Evolutionary conservation across 257 asterid genomes (phyloP), one percentile per base, ranked within the genome.

Genomic region (Prunella vulgaris): DNA sequence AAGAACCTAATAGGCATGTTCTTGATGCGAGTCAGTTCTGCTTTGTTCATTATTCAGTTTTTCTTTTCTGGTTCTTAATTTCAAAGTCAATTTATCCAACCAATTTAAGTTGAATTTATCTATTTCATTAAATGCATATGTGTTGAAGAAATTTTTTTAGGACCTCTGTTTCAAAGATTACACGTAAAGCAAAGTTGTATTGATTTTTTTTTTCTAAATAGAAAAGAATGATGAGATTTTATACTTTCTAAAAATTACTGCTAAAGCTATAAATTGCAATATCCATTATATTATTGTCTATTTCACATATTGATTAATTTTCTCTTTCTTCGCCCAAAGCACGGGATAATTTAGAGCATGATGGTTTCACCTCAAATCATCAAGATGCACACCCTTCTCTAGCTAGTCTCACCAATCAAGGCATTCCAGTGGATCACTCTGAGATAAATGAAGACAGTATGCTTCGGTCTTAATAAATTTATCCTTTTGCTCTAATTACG

Each of bases 391-490:
- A 35, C 72, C 79, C 74, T 60, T 78, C 78, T 74, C 88, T 60
- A 62, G 79, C 53, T 74, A 64, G 49, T 69, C 77, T 77, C 64
- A 67, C 77, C 71, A 60, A 68, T 30, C 72, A 74, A 52, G 77
- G 28, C 49, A 62, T 42, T 57, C 67, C 66, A 60, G 75, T 63
- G 37, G 86, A 70, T 53, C 76, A 80, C 52, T 58, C 76, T 69
- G 79, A 76, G 76, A 66, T 58, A 33, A 74, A 73, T 62, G 88
- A 81, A 74, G 82, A 80, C 68, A 49, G 96, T 86, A 83, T 27
- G 85, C 69, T 80, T 69, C 70, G 62, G 24, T 60, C 69, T 75
- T 80, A 53, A 17, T 33, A 66, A 21, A 40, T 68, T 57, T 42
- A 70, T 66, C 71, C 54, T 54, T 69, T 42, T 73, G 54, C 67